phyloP scores from a whole-genome alignment of 2,329 filamentous ascomycete genomes.

The Fusarium oxysporum region DNA sequence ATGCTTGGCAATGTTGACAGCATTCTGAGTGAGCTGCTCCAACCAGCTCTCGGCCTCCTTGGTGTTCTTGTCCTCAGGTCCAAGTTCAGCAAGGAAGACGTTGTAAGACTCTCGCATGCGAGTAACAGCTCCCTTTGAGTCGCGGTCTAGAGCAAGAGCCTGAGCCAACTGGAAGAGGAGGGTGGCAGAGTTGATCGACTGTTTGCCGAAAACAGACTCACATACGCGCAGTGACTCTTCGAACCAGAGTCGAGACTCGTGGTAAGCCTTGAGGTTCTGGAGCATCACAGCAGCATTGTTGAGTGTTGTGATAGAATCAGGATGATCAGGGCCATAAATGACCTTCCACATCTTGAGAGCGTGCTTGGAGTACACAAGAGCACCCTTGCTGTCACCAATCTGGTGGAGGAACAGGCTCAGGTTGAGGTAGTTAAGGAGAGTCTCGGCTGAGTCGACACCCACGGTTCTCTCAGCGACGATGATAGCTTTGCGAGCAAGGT shows the following conservation, averaged over 20 bases:
- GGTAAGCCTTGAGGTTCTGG: slow-evolving; percentile 92
- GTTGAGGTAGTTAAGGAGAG: slow-evolving; percentile 95
- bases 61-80: slow-evolving; percentile 93
- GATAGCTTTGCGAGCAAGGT: slow-evolving; percentile 95
- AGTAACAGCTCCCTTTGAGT: slow-evolving; percentile 89
- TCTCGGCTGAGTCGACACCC: slow-evolving; percentile 93
- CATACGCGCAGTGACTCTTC: slow-evolving; percentile 91
- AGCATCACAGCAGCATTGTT: slow-evolving; percentile 99
- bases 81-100: slow-evolving; percentile 90
- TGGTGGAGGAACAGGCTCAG: slow-evolving; percentile 94
- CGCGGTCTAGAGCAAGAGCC: slow-evolving; percentile 92
- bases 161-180: slow-evolving; percentile 97
- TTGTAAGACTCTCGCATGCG: slow-evolving; percentile 97
- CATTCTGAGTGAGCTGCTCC: slow-evolving; percentile 94
- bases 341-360: slow-evolving; percentile 96
- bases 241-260: slow-evolving; percentile 96
- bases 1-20: slow-evolving; percentile 93
- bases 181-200: slow-evolving; percentile 92
- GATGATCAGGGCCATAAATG: slow-evolving; percentile 92
- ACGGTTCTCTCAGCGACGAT: slow-evolving; percentile 95
- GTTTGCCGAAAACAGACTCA: slow-evolving; percentile 87
- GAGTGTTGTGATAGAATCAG: slow-evolving; percentile 97
- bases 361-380: slow-evolving; percentile 90
- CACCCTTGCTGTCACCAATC: slow-evolving; percentile 86
- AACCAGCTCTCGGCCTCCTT: slow-evolving; percentile 98